Base-by-base conservation (phyloP, 306 rosid species). In the Corylus avellana region DNA sequence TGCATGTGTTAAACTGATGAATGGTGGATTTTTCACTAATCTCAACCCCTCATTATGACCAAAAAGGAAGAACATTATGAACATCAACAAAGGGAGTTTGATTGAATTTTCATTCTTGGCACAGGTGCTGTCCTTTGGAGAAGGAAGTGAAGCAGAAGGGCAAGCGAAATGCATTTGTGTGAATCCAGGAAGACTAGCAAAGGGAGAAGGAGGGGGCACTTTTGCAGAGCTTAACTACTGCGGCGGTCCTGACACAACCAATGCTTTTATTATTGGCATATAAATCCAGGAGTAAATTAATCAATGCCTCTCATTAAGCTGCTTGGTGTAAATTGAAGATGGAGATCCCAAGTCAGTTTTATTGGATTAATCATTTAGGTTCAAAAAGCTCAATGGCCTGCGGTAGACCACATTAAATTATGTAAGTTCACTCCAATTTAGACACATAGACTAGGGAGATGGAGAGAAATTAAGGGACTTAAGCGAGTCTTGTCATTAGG, bases 121-220 rank as follows among this genome's bases (percentile, higher is more conserved):
- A 11, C 85, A 95, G 99, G 90, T 89, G 46, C 84, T 95, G 68
- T 39, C 90, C 35, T 70, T 81, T 37, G 88, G 87, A 17, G 97
- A 87, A 77, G 72, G 79, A 54, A 81, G 83, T 37, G 89, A 85
- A 51, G 89, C 80, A 35, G 85, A 73, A 49, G 86, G 75, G 78
- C 79, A 53, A 75, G 71, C 17, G 68, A 92, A 85, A 74, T 93
- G 97, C 83, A 73, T 93, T 70, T 93, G 94, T 59, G 81, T 95
- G 62, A 95, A 95, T 84, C 99, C 98, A 0, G 99, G 98, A 85
- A 91, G 98, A 87, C 83, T 93, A 13, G 85, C 94, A 73, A 93
- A 93, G 86, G 99, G 98, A 71, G 98, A 91, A 89, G 97, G 99
- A 75, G 98, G 97, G 27, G 99, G 98, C 68, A 95, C 97, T 80